Evolutionary conservation across 2,329 filamentous ascomycete species (phyloP).

Genomic region (Cytospora piceae): DNA sequence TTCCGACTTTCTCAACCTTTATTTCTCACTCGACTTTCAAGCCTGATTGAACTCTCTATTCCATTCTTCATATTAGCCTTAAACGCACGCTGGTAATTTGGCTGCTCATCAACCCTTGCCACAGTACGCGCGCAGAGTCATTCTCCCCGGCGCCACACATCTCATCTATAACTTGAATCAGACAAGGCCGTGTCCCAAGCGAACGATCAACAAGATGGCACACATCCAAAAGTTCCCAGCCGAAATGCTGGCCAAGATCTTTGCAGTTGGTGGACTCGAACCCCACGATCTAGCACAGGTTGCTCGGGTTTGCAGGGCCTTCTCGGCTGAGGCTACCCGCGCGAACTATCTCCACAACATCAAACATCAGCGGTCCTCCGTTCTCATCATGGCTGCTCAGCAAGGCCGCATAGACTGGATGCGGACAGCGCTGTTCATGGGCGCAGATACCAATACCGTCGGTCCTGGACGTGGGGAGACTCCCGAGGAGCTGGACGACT

Average conservation of each 20-base stretch:
- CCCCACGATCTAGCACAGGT: neutral
- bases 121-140: too few species aligned
- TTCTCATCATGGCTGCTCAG: neutral
- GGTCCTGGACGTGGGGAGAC: neutral
- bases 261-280: neutral
- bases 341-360: neutral
- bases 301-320: neutral
- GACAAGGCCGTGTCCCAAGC: neutral
- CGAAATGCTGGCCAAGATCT: neutral
- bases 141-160: too few species aligned
- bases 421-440: neutral
- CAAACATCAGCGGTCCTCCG: neutral
- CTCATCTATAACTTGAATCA: neutral
- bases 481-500: neutral
- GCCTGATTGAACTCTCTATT: too few species aligned
- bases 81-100: too few species aligned
- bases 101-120: too few species aligned
- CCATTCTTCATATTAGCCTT: too few species aligned
- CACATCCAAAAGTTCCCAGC: neutral
- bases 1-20: too few species aligned
- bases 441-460: neutral
- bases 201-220: neutral
- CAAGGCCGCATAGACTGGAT: neutral
- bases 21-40: too few species aligned
- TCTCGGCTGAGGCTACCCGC: neutral